Evolutionary conservation across 495 filamentous ascomycete genomes (phyloP).

Genomic region (Lepraria neglecta): DNA sequence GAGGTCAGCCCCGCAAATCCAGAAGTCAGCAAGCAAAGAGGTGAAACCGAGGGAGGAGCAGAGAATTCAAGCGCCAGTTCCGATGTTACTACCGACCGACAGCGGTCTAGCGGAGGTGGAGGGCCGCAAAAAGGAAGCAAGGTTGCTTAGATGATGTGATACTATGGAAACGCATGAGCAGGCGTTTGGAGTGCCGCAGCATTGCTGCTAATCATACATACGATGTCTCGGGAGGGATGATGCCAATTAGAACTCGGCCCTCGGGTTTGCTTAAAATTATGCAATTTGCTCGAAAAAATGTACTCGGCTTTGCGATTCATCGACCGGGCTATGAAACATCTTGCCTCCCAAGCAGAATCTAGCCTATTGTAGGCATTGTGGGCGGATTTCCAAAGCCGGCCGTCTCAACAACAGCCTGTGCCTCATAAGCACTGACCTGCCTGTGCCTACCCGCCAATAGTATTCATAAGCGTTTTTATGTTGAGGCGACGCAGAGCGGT

Average conservation of each 20-base stretch:
- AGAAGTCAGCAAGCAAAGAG: slow-evolving; percentile 48
- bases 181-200: neutral
- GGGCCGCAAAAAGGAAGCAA: slow-evolving; percentile 41
- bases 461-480: slow-evolving; percentile 12
- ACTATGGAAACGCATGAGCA: neutral
- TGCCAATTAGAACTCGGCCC: neutral
- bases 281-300: too few species aligned
- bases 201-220: slow-evolving; percentile 5
- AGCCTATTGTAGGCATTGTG: neutral
- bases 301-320: too few species aligned
- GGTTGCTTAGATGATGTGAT: slow-evolving; percentile 25
- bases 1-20: slow-evolving; percentile 56
- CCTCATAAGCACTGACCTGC: slow-evolving; percentile 12
- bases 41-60: slow-evolving; percentile 43
- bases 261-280: too few species aligned
- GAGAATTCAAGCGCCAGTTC: slow-evolving; percentile 33
- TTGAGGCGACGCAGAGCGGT: slow-evolving; percentile 16
- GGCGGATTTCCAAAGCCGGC: neutral
- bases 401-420: slow-evolving; percentile 10
- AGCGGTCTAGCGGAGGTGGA: slow-evolving; percentile 42
- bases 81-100: slow-evolving; percentile 31
- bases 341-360: neutral
- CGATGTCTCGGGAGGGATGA: neutral
- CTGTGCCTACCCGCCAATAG: neutral
- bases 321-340: slow-evolving; percentile 6